These are phyloP conservation scores for Spizellomyces punctatus DNA, from an alignment of 192 early-diverging fungal genomes.

Conservation along the genomic window DNA sequence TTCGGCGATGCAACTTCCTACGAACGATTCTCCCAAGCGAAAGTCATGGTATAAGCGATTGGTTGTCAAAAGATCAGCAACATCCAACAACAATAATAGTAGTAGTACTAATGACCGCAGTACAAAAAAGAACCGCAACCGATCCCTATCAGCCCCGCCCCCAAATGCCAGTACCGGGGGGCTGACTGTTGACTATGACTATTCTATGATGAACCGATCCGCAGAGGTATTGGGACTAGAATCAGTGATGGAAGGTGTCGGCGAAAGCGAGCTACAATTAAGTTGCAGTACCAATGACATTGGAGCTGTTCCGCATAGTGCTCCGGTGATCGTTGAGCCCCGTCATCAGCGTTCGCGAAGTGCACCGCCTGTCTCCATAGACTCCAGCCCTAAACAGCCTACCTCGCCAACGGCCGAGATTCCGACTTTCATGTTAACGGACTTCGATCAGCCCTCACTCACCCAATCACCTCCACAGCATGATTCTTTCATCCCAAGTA, in stretches of 20 bases:
- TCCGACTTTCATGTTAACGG: no score
- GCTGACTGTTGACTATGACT: no score
- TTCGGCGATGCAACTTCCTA: not conserved
- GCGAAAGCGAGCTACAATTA: not conserved
- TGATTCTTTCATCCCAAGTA: no score
- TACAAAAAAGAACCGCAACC: slow-evolving; percentile 9
- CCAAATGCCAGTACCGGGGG: not conserved
- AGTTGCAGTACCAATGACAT: not conserved
- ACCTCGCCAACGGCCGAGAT: no score
- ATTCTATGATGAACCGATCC: not conserved
- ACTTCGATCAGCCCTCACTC: no score
- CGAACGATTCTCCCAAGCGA: slow-evolving; percentile 10
- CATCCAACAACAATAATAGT: not conserved
- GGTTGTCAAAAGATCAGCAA: slow-evolving; percentile 4
- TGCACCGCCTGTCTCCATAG: not conserved
- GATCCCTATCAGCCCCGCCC: slow-evolving; percentile 34
- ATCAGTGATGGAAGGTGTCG: slow-evolving; percentile 13
- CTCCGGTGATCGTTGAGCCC: not conserved
- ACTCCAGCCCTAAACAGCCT: not conserved
- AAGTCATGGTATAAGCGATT: slow-evolving; percentile 42
- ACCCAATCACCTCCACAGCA: no score
- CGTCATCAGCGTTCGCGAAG: slow-evolving; percentile 16
- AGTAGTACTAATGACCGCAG: not conserved
- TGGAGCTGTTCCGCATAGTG: not conserved
- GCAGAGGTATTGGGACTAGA: slow-evolving; percentile 8